Conservation (phyloP, 1,139 yeast species). For the Entelexis paramagnoliae region DNA sequence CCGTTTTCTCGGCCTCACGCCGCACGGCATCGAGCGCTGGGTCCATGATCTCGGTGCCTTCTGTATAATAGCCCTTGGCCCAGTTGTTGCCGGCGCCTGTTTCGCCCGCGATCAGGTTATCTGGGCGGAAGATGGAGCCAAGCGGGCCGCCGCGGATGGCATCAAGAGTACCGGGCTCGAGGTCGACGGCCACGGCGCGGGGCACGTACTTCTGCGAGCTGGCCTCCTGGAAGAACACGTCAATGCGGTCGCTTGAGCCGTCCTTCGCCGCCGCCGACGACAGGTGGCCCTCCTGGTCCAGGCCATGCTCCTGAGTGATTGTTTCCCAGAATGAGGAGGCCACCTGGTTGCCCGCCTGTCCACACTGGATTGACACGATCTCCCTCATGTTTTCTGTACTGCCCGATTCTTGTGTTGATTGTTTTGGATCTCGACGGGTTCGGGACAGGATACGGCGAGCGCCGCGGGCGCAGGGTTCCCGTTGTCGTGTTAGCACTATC, state of each 20-base stretch:
- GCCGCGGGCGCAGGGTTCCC: slow-evolving; percentile 31
- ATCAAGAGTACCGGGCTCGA: slow-evolving; percentile 41
- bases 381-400: slow-evolving; percentile 33
- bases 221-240: slow-evolving; percentile 50
- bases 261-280: slow-evolving; percentile 24
- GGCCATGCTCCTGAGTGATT: slow-evolving; percentile 55
- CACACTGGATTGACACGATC: slow-evolving; percentile 38
- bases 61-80: slow-evolving; percentile 43
- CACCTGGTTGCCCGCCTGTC: slow-evolving; percentile 50
- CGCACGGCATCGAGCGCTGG: slow-evolving; percentile 39
- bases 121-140: slow-evolving; percentile 39
- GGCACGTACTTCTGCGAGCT: slow-evolving; percentile 38
- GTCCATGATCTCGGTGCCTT: slow-evolving; percentile 40
- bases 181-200: slow-evolving; percentile 39
- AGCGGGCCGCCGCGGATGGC: slow-evolving; percentile 37
- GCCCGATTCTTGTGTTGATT: not conserved
- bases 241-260: slow-evolving; percentile 34
- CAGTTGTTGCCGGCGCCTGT: slow-evolving; percentile 42
- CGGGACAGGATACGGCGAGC: not conserved
- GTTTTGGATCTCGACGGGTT: slow-evolving; percentile 1
- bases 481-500: not conserved
- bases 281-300: slow-evolving; percentile 43
- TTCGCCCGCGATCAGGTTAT: slow-evolving; percentile 38
- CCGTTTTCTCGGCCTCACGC: slow-evolving; percentile 39
- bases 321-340: slow-evolving; percentile 65